These are phyloP conservation scores for Aspergillus caelatus DNA, from an alignment of 2,329 filamentous ascomycete species.

Conservation along the genomic window DNA sequence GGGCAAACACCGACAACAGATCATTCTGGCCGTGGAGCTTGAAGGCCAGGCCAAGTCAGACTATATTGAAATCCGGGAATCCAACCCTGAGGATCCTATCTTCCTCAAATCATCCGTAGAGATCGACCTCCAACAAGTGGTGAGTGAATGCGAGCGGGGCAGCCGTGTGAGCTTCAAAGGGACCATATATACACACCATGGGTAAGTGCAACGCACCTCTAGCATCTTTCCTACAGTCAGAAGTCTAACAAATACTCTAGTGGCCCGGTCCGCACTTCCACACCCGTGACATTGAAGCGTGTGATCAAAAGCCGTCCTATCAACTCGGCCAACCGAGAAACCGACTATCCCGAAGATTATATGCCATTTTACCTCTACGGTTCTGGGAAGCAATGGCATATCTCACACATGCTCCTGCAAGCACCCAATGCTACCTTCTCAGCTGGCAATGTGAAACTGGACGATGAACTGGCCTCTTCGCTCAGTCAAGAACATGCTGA, in stretches of 20 bases:
- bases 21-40: neutral
- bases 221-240: neutral
- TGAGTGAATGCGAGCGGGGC: neutral
- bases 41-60: neutral
- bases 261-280: conserved; percentile 1
- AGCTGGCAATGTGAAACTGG: conserved; percentile 20
- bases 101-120: conserved; percentile 2
- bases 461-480: conserved; percentile 7
- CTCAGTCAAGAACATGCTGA: neutral
- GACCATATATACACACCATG: neutral
- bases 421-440: conserved; percentile 46
- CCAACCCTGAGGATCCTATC: neutral
- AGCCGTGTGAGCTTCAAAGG: neutral
- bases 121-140: neutral
- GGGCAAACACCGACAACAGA: neutral
- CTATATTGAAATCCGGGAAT: neutral
- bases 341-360: conserved; percentile 38
- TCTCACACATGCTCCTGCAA: conserved; percentile 47
- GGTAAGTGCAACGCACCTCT: neutral
- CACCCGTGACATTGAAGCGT: conserved; percentile 25
- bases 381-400: conserved; percentile 36
- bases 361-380: conserved; percentile 54
- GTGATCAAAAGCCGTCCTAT: conserved; percentile 36
- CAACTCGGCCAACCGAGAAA: conserved; percentile 38
- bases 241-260: neutral